Conservation (phyloP, 164 flowering plant genomes). For the Macadamia tetraphylla region DNA sequence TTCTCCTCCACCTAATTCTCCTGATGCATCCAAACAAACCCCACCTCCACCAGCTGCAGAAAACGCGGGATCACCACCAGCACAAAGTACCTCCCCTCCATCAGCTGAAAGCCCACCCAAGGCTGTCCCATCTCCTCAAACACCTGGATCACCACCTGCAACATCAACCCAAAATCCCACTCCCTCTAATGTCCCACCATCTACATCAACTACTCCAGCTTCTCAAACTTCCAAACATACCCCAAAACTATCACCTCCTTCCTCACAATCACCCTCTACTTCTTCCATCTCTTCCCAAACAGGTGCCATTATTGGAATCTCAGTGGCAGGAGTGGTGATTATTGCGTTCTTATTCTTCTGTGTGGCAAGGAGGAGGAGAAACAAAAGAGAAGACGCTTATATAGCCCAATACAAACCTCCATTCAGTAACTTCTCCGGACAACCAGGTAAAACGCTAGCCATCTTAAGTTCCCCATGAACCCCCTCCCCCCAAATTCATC, state of each 20-base stretch:
- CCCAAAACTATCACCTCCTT: constrained; percentile 12
- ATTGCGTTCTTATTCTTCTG: constrained; percentile 26
- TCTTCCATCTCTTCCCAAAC: constrained; percentile 4
- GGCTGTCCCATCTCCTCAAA: constrained; percentile 2
- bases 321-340: constrained; percentile 30
- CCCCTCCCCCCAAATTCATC: background rate
- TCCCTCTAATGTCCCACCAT: constrained; percentile 7
- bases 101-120: constrained; percentile 3
- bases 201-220: constrained; percentile 4
- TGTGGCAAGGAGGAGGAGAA: constrained; percentile 23
- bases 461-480: background rate
- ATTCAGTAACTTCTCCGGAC: constrained; percentile 17
- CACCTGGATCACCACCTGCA: background rate
- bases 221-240: constrained; percentile 1
- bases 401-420: constrained; percentile 19
- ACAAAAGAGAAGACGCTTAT: constrained; percentile 17
- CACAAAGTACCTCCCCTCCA: constrained; percentile 8
- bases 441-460: constrained; percentile 26
- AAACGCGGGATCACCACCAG: constrained; percentile 5
- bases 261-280: background rate
- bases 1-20: constrained; percentile 11
- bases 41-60: constrained; percentile 5
- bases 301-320: constrained; percentile 22
- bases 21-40: background rate
- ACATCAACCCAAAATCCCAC: constrained; percentile 6